These are phyloP conservation scores for Claviceps capensis DNA, from an alignment of 2,329 filamentous ascomycete genomes.

Conservation along the genomic window DNA sequence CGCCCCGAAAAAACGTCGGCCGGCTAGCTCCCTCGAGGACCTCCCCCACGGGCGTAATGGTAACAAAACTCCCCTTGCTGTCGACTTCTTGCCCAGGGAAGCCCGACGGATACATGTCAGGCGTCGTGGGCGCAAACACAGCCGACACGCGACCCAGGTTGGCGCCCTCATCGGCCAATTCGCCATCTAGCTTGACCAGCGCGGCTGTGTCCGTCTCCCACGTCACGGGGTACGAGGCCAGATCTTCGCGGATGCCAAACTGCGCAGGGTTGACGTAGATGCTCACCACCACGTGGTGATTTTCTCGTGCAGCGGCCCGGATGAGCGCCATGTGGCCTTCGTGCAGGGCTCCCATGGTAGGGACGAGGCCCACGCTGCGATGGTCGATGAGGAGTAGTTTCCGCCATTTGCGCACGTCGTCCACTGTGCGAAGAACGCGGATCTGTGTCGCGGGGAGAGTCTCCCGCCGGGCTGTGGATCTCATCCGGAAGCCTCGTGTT, in stretches of 20 bases:
- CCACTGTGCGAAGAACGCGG: constrained; percentile 62
- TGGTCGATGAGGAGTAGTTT: constrained; percentile 50
- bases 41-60: constrained; percentile 69
- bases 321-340: constrained; percentile 78
- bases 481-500: constrained; percentile 9
- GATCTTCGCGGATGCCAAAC: constrained; percentile 80
- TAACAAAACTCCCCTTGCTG: constrained; percentile 79
- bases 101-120: constrained; percentile 77
- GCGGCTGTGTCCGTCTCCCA: constrained; percentile 65
- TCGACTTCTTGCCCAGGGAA: constrained; percentile 58
- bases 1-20: constrained; percentile 91
- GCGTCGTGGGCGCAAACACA: constrained; percentile 73
- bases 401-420: constrained; percentile 56
- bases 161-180: constrained; percentile 48
- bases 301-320: constrained; percentile 68
- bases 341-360: constrained; percentile 97
- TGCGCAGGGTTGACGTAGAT: constrained; percentile 96
- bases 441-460: constrained; percentile 45
- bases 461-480: constrained; percentile 16
- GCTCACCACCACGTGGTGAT: constrained; percentile 76
- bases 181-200: constrained; percentile 53
- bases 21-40: constrained; percentile 73
- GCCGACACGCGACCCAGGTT: constrained; percentile 60
- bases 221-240: constrained; percentile 78
- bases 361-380: constrained; percentile 72